Percentiles rank a stretch among this genome's conserved stretches.
These are phyloP conservation scores for Medicago truncatula DNA, from an alignment of 306 rosid genomes.

Conservation along the genomic window MtrunA17r5.0-ANR NC_053046.1:12884001-12884500, in stretches of 20 bases:
- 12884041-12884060: constrained; percentile 91
- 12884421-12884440: constrained; percentile 91
- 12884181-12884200: constrained; percentile 64
- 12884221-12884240: constrained; percentile 6
- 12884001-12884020: constrained; percentile 92
- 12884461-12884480: constrained; percentile 87
- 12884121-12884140: constrained; percentile 65
- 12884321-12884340: constrained; percentile 92
- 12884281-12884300: constrained; percentile 57
- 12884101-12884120: constrained; percentile 82
- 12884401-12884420: constrained; percentile 91
- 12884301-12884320: constrained; percentile 92
- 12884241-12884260: not conserved
- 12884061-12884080: constrained; percentile 99
- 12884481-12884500: constrained; percentile 94
- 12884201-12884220: constrained; percentile 20
- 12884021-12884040: constrained; percentile 91
- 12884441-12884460: constrained; percentile 94
- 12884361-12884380: constrained; percentile 88
- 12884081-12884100: constrained; percentile 87
- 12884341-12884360: constrained; percentile 85
- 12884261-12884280: constrained; percentile 27
- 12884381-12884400: constrained; percentile 90
- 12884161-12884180: constrained; percentile 67
- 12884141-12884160: constrained; percentile 69